These are phyloP conservation scores for Achaetomium macrosporum DNA, from an alignment of 2,329 filamentous ascomycete species.

Conservation along the genomic window DNA sequence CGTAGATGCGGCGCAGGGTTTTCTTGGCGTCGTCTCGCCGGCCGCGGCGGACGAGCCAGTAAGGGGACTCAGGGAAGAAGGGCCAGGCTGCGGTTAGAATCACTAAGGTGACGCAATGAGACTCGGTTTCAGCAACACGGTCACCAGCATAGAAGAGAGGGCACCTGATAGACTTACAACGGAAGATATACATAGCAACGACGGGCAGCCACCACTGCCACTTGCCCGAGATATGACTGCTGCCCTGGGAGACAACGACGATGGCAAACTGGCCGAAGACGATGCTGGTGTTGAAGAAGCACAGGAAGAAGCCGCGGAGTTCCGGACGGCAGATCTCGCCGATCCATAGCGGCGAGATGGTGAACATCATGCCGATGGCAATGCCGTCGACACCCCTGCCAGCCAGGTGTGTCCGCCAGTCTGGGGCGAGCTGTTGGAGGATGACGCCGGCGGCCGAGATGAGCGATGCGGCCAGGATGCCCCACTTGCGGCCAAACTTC, in stretches of 20 bases:
- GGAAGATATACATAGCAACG: constrained; percentile 4
- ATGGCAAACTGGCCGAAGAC: constrained; percentile 2
- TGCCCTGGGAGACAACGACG: constrained; percentile 2
- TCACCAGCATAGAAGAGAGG: not conserved
- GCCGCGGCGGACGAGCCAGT: constrained; percentile 1
- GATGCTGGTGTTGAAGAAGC: constrained; percentile 5
- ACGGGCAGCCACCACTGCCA: constrained; percentile 6
- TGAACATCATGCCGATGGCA: constrained; percentile 5
- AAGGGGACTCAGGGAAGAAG: constrained; percentile 4
- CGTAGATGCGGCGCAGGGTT: constrained; percentile 1
- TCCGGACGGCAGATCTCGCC: constrained; percentile 2
- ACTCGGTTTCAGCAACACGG: not conserved
- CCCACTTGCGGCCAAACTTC: constrained; percentile 3
- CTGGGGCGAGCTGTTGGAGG: constrained; percentile 2
- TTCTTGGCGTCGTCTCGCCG: not conserved
- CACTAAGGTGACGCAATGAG: not conserved
- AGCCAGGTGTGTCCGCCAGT: constrained; percentile 1
- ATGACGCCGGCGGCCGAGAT: constrained; percentile 2
- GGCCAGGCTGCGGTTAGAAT: constrained; percentile 1
- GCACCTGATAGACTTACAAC: not conserved
- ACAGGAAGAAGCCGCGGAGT: constrained; percentile 5
- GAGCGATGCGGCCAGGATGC: constrained; percentile 1
- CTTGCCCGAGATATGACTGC: constrained; percentile 2
- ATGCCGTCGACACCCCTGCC: constrained; percentile 4
- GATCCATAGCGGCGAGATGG: constrained; percentile 3